Evolutionary conservation across 257 asterid species (phyloP).

Genomic region (Salvia splendens): DNA sequence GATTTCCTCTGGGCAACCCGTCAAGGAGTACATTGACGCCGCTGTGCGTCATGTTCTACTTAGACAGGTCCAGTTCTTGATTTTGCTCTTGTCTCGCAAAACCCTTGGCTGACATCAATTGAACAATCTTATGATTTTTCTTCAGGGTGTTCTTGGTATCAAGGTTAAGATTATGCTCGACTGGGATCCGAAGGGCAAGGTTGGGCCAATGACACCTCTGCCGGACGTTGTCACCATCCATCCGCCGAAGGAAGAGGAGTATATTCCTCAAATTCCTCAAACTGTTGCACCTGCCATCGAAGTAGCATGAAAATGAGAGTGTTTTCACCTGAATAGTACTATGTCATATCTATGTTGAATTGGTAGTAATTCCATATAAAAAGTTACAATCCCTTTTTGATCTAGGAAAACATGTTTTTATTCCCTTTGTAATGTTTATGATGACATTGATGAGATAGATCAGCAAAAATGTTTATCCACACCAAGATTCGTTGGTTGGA

Average conservation of each 20-base stretch:
- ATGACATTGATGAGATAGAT: background rate
- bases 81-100: background rate
- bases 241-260: conserved; percentile 40
- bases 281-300: conserved; percentile 34
- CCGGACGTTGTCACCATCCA: conserved; percentile 44
- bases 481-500: background rate
- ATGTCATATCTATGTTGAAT: conserved; percentile 4
- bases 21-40: conserved; percentile 44
- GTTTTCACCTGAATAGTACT: background rate
- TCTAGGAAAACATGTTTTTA: background rate
- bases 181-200: conserved; percentile 45
- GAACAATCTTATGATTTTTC: background rate
- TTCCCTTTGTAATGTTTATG: background rate
- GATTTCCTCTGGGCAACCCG: conserved; percentile 38
- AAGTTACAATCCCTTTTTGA: conserved; percentile 12
- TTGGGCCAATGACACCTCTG: conserved; percentile 36
- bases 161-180: conserved; percentile 25
- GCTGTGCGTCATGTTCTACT: conserved; percentile 46
- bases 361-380: background rate
- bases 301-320: conserved; percentile 26
- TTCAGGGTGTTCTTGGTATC: conserved; percentile 42
- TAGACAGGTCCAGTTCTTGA: conserved; percentile 33
- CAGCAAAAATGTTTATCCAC: background rate
- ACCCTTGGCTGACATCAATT: background rate
- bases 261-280: conserved; percentile 26